Conservation (phyloP, 768 basidiomycete species). For the Termitomyces sp. region DNA sequence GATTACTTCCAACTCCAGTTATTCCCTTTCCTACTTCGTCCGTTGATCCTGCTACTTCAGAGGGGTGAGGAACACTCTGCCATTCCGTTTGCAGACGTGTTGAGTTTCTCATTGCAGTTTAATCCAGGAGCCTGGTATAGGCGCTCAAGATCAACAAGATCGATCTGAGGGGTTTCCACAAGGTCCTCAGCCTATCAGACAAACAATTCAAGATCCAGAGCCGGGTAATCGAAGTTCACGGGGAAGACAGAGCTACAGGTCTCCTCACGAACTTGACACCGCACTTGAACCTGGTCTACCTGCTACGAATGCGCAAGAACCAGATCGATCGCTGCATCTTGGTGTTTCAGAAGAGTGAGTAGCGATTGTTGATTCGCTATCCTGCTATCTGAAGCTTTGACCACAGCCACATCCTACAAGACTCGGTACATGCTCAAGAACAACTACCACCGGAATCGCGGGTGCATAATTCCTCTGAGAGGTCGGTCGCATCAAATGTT, state of each 20-base stretch:
- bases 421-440: slow-evolving; percentile 4
- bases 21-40: not conserved
- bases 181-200: not conserved
- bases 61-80: not conserved
- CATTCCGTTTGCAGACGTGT: not conserved
- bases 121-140: not conserved
- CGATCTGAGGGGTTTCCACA: not conserved
- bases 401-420: slow-evolving; percentile 4
- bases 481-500: not conserved
- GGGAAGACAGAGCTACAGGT: not conserved
- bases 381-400: not conserved
- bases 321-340: not conserved
- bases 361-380: not conserved
- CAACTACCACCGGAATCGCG: not conserved
- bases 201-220: not conserved
- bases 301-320: not conserved
- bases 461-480: not conserved
- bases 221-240: not conserved
- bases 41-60: not conserved
- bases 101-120: not conserved
- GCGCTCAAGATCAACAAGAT: not conserved
- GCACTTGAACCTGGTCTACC: not conserved
- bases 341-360: slow-evolving; percentile 6
- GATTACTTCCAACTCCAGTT: not conserved
- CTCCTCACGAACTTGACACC: not conserved